A percentile compares a stretch with the other conserved stretches of the same genome.
Evolutionary conservation across 257 asterid genomes (phyloP).

Genomic region (Echium plantagineum): DNA sequence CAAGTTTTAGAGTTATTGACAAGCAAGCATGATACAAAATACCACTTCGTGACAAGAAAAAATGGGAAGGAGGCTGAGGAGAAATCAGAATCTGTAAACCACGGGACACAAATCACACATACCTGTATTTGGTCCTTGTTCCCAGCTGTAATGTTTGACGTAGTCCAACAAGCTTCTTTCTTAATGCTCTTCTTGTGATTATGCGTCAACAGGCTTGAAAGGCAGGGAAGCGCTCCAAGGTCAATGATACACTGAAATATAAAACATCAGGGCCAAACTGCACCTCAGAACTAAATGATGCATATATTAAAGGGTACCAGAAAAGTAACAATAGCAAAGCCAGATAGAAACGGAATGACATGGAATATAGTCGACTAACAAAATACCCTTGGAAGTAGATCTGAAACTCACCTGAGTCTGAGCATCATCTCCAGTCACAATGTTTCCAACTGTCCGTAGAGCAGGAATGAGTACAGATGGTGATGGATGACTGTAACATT

Average conservation of each 20-base stretch:
- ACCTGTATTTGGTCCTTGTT: slow-evolving; percentile 84
- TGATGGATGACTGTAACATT: slow-evolving; percentile 64
- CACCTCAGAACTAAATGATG: background rate
- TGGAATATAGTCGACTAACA: background rate
- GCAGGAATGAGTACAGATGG: slow-evolving; percentile 95
- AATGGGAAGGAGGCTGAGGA: background rate
- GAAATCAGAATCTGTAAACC: background rate
- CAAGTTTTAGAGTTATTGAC: background rate
- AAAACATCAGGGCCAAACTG: background rate
- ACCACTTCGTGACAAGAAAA: too few relatives aligned
- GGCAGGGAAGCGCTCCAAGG: slow-evolving; percentile 65
- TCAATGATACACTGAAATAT: slow-evolving; percentile 51
- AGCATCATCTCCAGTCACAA: slow-evolving; percentile 83
- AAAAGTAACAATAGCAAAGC: slow-evolving; percentile 2
- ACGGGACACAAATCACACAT: background rate
- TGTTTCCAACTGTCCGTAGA: slow-evolving; percentile 85
- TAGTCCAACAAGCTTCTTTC: slow-evolving; percentile 96
- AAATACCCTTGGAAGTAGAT: background rate
- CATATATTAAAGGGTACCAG: background rate
- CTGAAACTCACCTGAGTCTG: slow-evolving; percentile 62
- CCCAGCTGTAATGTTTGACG: slow-evolving; percentile 93
- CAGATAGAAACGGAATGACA: background rate
- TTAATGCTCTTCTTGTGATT: slow-evolving; percentile 89
- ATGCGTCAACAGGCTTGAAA: slow-evolving; percentile 64
- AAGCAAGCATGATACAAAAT: background rate